These are phyloP conservation scores for Batkoa obscura DNA, from an alignment of 371 early-diverging fungal genomes.

Conservation along the genomic window DNA sequence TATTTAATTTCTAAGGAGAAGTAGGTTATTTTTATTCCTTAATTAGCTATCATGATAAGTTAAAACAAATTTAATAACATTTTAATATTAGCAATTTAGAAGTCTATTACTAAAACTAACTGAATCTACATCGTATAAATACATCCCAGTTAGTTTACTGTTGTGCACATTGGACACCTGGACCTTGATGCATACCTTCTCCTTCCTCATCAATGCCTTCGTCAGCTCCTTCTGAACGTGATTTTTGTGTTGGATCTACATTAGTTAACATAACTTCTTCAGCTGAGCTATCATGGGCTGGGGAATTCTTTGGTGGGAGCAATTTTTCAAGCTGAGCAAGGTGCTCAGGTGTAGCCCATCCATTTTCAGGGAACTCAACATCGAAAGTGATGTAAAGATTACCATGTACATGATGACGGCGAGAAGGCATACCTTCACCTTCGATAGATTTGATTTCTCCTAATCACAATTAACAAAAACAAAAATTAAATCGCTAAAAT, in stretches of 20 bases:
- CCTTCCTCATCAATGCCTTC: constrained; percentile 35
- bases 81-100: too few relatives aligned
- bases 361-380: constrained; percentile 75
- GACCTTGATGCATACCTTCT: constrained; percentile 33
- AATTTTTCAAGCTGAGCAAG: constrained; percentile 26
- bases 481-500: neutral
- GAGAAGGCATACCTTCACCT: constrained; percentile 92
- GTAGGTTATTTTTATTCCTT: too few relatives aligned
- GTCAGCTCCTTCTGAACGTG: constrained; percentile 16
- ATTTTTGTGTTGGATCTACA: constrained; percentile 50
- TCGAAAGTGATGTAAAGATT: constrained; percentile 83
- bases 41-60: too few relatives aligned
- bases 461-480: constrained; percentile 17
- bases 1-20: too few relatives aligned
- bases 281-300: constrained; percentile 19
- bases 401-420: constrained; percentile 72
- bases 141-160: constrained; percentile 27
- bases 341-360: constrained; percentile 35
- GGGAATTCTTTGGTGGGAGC: constrained; percentile 33
- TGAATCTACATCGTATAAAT: too few relatives aligned
- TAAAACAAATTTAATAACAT: too few relatives aligned
- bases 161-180: constrained; percentile 91
- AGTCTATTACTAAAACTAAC: too few relatives aligned
- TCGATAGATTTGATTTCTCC: constrained; percentile 59
- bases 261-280: constrained; percentile 67